phyloP scores from a whole-genome alignment of 257 asterid genomes.

The Ligustrum vulgare region DNA sequence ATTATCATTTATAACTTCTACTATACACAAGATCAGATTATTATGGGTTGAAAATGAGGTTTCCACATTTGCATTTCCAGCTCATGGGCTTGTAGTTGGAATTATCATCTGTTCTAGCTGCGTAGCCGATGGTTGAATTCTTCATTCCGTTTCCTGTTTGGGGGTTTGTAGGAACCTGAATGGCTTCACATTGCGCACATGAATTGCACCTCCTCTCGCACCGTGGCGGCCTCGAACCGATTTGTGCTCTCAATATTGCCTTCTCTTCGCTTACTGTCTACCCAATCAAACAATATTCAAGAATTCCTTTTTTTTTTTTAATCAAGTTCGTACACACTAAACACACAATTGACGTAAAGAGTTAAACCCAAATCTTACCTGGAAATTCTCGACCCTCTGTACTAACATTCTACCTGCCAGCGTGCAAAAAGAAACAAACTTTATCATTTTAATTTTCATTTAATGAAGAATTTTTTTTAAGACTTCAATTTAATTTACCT shows the following conservation, averaged over 20 bases:
- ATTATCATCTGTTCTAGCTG: conserved; percentile 25
- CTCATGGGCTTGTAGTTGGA: conserved; percentile 91
- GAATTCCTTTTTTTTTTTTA: too few species aligned
- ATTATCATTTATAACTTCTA: too few species aligned
- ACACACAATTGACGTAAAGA: neutral
- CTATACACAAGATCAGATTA: too few species aligned
- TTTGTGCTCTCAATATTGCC: conserved; percentile 37
- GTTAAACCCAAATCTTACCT: conserved; percentile 28
- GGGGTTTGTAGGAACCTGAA: conserved; percentile 80
- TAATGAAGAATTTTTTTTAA: neutral
- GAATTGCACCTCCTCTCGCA: conserved; percentile 64
- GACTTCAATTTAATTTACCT: conserved; percentile 35
- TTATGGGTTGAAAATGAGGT: conserved; percentile 73
- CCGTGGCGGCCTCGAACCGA: conserved; percentile 85
- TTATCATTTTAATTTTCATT: neutral
- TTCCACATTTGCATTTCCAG: conserved; percentile 94
- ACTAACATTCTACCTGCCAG: conserved; percentile 53
- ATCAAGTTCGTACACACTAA: too few species aligned
- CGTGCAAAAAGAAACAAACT: conserved; percentile 9
- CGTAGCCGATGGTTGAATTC: conserved; percentile 23
- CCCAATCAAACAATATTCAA: neutral
- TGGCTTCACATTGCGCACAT: conserved; percentile 75
- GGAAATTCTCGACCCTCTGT: conserved; percentile 21
- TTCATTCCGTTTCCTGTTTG: conserved; percentile 31
- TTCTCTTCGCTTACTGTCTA: conserved; percentile 27